Percentiles rank a stretch among this genome's conserved stretches.
phyloP scores from a whole-genome alignment of 345 rosid genomes.

The Populus pruinosa region DNA sequence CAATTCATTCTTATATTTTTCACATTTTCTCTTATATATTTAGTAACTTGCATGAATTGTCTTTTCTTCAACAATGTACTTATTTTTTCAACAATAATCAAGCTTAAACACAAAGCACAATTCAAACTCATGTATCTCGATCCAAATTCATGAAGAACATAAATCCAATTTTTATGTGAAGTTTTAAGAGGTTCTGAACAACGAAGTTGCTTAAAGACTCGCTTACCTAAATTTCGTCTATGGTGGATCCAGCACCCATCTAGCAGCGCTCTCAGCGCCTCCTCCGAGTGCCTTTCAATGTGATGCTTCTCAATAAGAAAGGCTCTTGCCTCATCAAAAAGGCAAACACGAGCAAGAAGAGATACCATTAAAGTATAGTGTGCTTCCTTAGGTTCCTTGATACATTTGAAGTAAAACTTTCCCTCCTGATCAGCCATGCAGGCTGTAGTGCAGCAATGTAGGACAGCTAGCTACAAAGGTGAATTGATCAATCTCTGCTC shows the following conservation, averaged over 20 bases:
- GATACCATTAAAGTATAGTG: constrained; percentile 31
- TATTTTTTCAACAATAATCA: no score
- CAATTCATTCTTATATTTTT: no score
- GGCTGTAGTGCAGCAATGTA: constrained; percentile 46
- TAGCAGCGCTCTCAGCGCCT: constrained; percentile 40
- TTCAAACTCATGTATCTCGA: no score
- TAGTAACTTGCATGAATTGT: no score
- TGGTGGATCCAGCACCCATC: constrained; percentile 49
- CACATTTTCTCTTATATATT: no score
- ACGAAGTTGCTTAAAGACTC: constrained; percentile 20
- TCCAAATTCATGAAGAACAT: no score
- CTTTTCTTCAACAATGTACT: no score
- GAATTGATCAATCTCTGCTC: constrained; percentile 33
- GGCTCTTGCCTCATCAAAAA: constrained; percentile 37
- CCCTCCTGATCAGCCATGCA: constrained; percentile 37
- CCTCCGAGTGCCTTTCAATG: constrained; percentile 34
- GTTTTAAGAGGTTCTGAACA: no score
- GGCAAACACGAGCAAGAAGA: constrained; percentile 40
- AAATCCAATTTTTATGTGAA: no score
- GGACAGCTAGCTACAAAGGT: constrained; percentile 36
- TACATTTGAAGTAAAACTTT: constrained; percentile 29
- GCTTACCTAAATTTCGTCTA: constrained; percentile 33
- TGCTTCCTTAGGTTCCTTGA: no score
- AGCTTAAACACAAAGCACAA: no score
- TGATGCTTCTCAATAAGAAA: constrained; percentile 36